These are phyloP conservation scores for Penicillium nucicola DNA, from an alignment of 495 filamentous ascomycete genomes.

Conservation along the genomic window DNA sequence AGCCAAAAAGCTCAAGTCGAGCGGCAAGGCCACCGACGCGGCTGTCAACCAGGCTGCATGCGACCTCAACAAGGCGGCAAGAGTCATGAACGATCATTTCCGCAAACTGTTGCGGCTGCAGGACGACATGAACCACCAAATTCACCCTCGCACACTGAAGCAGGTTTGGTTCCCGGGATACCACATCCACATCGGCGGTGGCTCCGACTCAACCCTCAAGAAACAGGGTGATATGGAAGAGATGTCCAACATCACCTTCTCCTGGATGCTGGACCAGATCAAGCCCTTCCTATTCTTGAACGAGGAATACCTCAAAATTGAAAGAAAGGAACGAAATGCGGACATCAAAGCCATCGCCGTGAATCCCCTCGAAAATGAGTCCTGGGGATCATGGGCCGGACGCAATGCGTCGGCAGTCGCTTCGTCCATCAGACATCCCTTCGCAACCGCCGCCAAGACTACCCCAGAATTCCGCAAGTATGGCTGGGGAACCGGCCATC, in stretches of 20 bases:
- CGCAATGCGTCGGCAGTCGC: background rate
- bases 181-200: slow-evolving; percentile 47
- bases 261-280: slow-evolving; percentile 24
- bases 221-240: slow-evolving; percentile 21
- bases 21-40: slow-evolving; percentile 7
- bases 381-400: slow-evolving; percentile 5
- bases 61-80: slow-evolving; percentile 6
- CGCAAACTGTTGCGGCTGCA: slow-evolving; percentile 5
- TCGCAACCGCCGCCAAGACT: background rate
- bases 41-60: slow-evolving; percentile 11
- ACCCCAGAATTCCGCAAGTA: slow-evolving; percentile 2
- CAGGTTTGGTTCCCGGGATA: slow-evolving; percentile 40
- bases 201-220: slow-evolving; percentile 2
- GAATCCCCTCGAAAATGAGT: background rate
- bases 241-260: slow-evolving; percentile 21
- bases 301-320: slow-evolving; percentile 8
- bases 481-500: slow-evolving; percentile 17
- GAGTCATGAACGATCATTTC: slow-evolving; percentile 6
- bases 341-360: slow-evolving; percentile 3
- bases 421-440: slow-evolving; percentile 2
- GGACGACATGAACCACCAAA: slow-evolving; percentile 5
- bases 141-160: slow-evolving; percentile 6
- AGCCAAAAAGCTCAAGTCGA: slow-evolving; percentile 6
- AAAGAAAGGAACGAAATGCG: slow-evolving; percentile 7
- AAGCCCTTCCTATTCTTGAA: slow-evolving; percentile 13